These are phyloP conservation scores for Dentiscutata heterogama DNA, from an alignment of 371 early-diverging fungal genomes.

Conservation along the genomic window DNA sequence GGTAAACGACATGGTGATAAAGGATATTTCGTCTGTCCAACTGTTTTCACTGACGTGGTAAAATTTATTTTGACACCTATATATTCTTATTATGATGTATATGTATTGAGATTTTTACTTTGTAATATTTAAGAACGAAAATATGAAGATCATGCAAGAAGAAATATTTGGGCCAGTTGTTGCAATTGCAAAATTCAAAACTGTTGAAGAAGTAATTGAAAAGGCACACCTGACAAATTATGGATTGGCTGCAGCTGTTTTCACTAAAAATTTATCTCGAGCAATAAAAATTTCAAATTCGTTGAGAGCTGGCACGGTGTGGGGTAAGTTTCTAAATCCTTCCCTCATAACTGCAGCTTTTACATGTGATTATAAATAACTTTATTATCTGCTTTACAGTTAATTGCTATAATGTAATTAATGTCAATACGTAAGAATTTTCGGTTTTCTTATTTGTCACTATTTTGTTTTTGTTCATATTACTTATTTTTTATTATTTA, in stretches of 20 bases:
- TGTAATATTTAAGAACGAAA: conserved; percentile 51
- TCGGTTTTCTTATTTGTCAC: not conserved
- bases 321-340: conserved; percentile 65
- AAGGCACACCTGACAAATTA: conserved; percentile 82
- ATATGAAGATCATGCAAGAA: conserved; percentile 76
- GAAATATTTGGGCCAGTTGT: conserved; percentile 96
- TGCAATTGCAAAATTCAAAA: conserved; percentile 78
- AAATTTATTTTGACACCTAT: not conserved
- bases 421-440: conserved; percentile 1
- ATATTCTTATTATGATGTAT: not conserved
- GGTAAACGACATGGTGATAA: conserved; percentile 71
- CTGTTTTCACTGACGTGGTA: conserved; percentile 76
- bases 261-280: conserved; percentile 71
- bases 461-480: not conserved
- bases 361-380: not conserved
- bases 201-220: conserved; percentile 80
- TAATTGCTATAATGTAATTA: conserved; percentile 20
- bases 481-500: not conserved
- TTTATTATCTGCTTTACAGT: not conserved
- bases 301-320: conserved; percentile 84
- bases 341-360: not conserved
- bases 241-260: conserved; percentile 91
- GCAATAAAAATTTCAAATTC: conserved; percentile 73
- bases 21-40: conserved; percentile 87
- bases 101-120: not conserved